Evolutionary conservation across 2,329 filamentous ascomycete species (phyloP), one percentile per base, ranked within the genome.

Genomic region (Colletotrichum aenigma): DNA sequence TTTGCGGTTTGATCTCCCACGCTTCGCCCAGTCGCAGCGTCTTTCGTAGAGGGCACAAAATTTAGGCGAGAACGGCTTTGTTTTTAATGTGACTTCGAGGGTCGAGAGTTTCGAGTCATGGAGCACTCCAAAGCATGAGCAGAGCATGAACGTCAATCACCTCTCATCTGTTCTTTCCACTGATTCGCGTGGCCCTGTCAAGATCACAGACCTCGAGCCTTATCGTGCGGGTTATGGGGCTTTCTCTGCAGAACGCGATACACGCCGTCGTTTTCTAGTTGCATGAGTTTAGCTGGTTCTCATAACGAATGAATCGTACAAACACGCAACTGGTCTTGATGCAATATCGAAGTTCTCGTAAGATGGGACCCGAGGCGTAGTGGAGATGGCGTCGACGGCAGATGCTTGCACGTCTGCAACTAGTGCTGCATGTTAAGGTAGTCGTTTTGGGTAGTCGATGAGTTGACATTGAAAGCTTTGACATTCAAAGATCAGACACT

Each of bases 1-100:
- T 55, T 52, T 56, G 52, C 18, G 28, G 58, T 76, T 76, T 76
- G 74, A 70, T 74, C 66, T 70, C 26, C 74, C 32, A 68, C 58
- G 64, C 56, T 75, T 75, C 64, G 73, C 64, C 62, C 61, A 73
- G 24, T 73, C n/a, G 55, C 64, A 43, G 21, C 18, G 26, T 30
- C 58, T 34, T 9, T 15, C 36, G n/a, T 66, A 34, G 70, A 26
- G 24, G 62, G 34, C 48, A 43, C 62, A 52, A 58, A 28, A 28
- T 32, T 67, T 18, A 43, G 72, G 55, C 30, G 62, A 75, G 52
- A 66, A 60, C n/a, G 38, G 61, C 38, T 38, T 32, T 48, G 30
- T 34, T 68, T 56, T 30, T 56, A 28, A 64, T 58, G 62, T 28
- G 64, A 75, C 73, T n/a, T 56, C 73, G 34, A 64, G 7, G 26